Percentiles rank a stretch among this genome's conserved stretches.
These are phyloP conservation scores for Gillenia trifoliata DNA, from an alignment of 306 rosid genomes.

Conservation along the genomic window DNA sequence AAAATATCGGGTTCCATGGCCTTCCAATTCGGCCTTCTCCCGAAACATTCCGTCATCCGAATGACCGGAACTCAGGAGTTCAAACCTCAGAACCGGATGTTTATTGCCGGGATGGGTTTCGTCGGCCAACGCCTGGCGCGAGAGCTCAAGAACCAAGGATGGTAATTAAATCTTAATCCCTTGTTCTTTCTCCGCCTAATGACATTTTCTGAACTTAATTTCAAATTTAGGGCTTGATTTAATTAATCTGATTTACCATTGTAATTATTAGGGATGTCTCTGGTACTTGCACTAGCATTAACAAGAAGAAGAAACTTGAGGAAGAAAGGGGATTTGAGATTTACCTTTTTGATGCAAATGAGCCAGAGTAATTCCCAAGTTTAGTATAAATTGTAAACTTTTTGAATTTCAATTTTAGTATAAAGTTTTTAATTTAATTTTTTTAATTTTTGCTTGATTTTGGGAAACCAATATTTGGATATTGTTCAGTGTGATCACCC, in stretches of 20 bases:
- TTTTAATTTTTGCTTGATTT: neutral
- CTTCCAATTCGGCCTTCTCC: neutral
- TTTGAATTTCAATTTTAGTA: too few relatives aligned
- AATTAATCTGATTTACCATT: too few relatives aligned
- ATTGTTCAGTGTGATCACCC: slow-evolving; percentile 41
- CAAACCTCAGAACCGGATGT: slow-evolving; percentile 41
- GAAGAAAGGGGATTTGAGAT: slow-evolving; percentile 59
- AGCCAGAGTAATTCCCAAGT: slow-evolving; percentile 51
- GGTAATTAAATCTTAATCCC: slow-evolving; percentile 32
- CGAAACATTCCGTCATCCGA: neutral
- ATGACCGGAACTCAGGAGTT: slow-evolving; percentile 13
- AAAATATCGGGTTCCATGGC: neutral
- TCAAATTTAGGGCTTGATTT: neutral
- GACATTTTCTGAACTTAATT: neutral
- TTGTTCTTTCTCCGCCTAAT: too few relatives aligned
- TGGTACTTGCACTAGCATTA: slow-evolving; percentile 62
- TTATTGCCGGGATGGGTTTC: slow-evolving; percentile 72
- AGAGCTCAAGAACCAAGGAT: slow-evolving; percentile 64
- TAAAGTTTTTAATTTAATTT: neutral
- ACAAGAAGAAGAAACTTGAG: slow-evolving; percentile 61
- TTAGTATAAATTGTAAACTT: neutral
- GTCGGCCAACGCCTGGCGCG: slow-evolving; percentile 56
- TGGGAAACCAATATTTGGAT: slow-evolving; percentile 7
- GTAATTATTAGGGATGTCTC: slow-evolving; percentile 71
- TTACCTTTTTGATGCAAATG: slow-evolving; percentile 58